Percentiles rank a stretch among this genome's conserved stretches.
Evolutionary conservation across 2,329 filamentous ascomycete species (phyloP).

Genomic region (Pyrenophora tritici-repentis): DNA sequence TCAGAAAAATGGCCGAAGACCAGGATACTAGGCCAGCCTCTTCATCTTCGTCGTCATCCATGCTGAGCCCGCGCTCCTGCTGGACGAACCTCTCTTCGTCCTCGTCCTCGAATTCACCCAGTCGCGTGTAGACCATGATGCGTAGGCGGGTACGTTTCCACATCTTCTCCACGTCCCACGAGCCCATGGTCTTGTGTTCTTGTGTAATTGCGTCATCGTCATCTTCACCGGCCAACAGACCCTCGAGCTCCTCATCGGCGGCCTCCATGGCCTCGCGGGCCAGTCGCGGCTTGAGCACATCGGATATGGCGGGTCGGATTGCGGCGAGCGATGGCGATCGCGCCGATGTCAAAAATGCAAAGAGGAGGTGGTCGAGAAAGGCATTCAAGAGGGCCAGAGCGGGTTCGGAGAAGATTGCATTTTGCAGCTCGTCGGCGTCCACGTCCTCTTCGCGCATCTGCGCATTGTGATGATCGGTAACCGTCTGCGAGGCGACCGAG

Average conservation of each 20-base stretch:
- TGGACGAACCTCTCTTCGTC: constrained; percentile 90
- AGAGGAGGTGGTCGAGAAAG: constrained; percentile 92
- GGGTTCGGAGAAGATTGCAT: constrained; percentile 71
- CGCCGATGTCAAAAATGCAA: constrained; percentile 81
- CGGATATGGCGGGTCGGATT: constrained; percentile 79
- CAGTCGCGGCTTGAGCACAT: constrained; percentile 86
- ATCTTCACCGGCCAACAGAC: constrained; percentile 82
- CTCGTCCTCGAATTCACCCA: constrained; percentile 97
- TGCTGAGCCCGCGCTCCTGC: constrained; percentile 68
- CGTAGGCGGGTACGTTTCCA: constrained; percentile 93
- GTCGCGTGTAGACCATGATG: constrained; percentile 97
- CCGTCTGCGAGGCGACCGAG: constrained; percentile 86
- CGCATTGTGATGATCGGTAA: constrained; percentile 84
- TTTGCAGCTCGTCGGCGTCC: constrained; percentile 62
- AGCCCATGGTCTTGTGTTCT: constrained; percentile 49
- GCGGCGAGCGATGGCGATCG: constrained; percentile 76
- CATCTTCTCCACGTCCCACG: constrained; percentile 88
- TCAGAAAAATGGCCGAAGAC: constrained; percentile 92
- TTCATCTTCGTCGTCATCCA: constrained; percentile 52
- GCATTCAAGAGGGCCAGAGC: constrained; percentile 82
- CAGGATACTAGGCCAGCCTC: constrained; percentile 69
- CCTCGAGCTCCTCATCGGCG: constrained; percentile 83
- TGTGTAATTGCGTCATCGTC: constrained; percentile 46
- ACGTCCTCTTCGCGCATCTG: constrained; percentile 72
- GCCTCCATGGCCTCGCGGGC: constrained; percentile 82